Conservation (phyloP, 2,329 filamentous ascomycete genomes). For the Exophiala phaeomuriformis region DNA sequence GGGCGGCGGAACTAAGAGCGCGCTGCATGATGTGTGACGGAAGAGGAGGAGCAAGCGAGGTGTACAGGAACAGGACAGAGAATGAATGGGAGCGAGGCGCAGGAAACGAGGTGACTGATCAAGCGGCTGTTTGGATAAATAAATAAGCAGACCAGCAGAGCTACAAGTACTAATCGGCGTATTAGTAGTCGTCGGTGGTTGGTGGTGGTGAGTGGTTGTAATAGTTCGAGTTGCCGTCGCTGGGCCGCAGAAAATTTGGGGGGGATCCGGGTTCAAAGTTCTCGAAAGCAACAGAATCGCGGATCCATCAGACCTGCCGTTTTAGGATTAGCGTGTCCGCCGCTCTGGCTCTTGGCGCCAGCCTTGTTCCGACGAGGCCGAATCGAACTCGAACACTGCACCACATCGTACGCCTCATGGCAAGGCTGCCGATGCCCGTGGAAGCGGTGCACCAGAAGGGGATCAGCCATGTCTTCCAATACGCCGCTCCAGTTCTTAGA, state of each 20-base stretch:
- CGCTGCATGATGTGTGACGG: slow-evolving; percentile 72
- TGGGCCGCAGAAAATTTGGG: slow-evolving; percentile 23
- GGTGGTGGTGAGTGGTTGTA: neutral
- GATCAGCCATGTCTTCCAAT: too few relatives aligned
- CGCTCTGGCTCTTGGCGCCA: slow-evolving; percentile 1
- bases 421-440: too few relatives aligned
- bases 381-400: neutral
- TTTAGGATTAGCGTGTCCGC: slow-evolving; percentile 1
- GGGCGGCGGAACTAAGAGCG: slow-evolving; percentile 72
- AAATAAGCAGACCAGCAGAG: slow-evolving; percentile 22
- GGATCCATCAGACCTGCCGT: neutral
- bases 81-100: slow-evolving; percentile 21
- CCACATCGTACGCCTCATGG: too few relatives aligned
- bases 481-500: too few relatives aligned
- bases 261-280: neutral
- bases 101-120: too few relatives aligned
- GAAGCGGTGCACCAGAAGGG: too few relatives aligned
- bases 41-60: slow-evolving; percentile 24
- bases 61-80: slow-evolving; percentile 27
- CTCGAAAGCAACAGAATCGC: slow-evolving; percentile 14
- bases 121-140: neutral
- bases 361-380: neutral
- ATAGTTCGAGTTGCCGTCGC: slow-evolving; percentile 21
- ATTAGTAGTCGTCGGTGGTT: slow-evolving; percentile 13
- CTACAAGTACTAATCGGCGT: slow-evolving; percentile 30